phyloP scores from a whole-genome alignment of 2,329 filamentous ascomycete species.

The Mariannaea elegans region DNA sequence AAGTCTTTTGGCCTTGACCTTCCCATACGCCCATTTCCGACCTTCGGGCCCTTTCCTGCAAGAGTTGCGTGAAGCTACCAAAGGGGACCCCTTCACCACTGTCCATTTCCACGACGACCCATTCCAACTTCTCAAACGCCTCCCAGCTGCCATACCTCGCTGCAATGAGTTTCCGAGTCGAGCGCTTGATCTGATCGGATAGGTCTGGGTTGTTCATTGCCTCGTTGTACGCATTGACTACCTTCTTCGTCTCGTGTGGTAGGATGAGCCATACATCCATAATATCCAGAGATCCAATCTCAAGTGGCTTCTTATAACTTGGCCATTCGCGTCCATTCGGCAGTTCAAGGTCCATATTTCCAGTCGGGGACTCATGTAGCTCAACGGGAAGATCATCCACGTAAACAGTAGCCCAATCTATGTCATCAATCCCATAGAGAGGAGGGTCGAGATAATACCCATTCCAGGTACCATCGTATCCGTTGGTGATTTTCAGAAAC shows the following conservation, averaged over 20 bases:
- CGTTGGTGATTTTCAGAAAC: conserved; percentile 32
- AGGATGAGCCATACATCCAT: conserved; percentile 13
- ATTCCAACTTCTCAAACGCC: conserved; percentile 19
- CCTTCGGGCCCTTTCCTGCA: not conserved
- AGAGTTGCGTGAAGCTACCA: not conserved
- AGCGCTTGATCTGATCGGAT: conserved; percentile 16
- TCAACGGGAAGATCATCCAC: conserved; percentile 1
- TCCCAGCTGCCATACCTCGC: conserved; percentile 29
- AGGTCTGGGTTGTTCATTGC: not conserved
- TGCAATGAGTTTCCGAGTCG: conserved; percentile 12
- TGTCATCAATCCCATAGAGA: conserved; percentile 16
- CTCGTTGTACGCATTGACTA: conserved; percentile 22
- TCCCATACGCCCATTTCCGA: not conserved
- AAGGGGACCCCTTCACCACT: not conserved
- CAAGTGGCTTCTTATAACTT: conserved; percentile 4
- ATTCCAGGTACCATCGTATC: conserved; percentile 31
- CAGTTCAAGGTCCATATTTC: conserved; percentile 2
- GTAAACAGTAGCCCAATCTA: conserved; percentile 19
- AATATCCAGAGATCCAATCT: conserved; percentile 21
- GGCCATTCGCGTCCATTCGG: conserved; percentile 22
- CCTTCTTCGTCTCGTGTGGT: conserved; percentile 11
- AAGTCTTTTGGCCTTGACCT: not conserved
- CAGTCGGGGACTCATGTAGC: conserved; percentile 15
- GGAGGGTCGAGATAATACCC: conserved; percentile 22
- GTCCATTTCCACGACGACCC: not conserved